A percentile compares a stretch with the other conserved stretches of the same genome.
Evolutionary conservation across 306 rosid species (phyloP).

Genomic region (Dryas drummondii): DNA sequence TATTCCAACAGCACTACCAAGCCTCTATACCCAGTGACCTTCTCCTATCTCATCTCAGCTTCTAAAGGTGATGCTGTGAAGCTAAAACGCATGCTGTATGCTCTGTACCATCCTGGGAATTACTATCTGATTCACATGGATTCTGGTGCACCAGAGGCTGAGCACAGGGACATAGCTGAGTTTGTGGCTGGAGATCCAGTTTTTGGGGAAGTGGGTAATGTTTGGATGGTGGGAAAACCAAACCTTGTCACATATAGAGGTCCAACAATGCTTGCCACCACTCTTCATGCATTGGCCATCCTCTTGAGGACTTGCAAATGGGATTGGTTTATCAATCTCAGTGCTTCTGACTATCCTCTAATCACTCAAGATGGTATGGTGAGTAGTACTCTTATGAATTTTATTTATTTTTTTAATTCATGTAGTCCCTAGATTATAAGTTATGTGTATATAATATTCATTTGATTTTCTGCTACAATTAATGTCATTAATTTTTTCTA

Average conservation of each 20-base stretch:
- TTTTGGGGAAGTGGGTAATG: constrained; percentile 66
- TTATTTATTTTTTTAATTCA: not conserved
- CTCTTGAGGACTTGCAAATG: constrained; percentile 62
- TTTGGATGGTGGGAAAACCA: constrained; percentile 75
- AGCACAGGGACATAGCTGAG: constrained; percentile 53
- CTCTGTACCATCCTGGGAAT: constrained; percentile 80
- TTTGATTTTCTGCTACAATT: no score
- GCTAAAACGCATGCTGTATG: constrained; percentile 60
- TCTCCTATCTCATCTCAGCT: constrained; percentile 82
- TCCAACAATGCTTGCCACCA: constrained; percentile 93
- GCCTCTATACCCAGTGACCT: constrained; percentile 50
- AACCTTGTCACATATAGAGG: constrained; percentile 90
- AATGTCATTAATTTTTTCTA: no score
- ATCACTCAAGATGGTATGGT: constrained; percentile 99
- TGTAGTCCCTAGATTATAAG: no score
- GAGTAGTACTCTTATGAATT: constrained; percentile 46
- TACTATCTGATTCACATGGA: constrained; percentile 84
- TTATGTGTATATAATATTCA: no score
- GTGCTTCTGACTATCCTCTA: constrained; percentile 91
- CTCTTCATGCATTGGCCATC: constrained; percentile 80
- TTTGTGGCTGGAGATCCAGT: constrained; percentile 58
- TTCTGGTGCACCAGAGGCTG: constrained; percentile 56
- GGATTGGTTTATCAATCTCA: constrained; percentile 97
- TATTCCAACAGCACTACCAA: constrained; percentile 15
- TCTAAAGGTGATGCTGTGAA: constrained; percentile 64